A percentile compares a stretch with the other conserved stretches of the same genome.
Conservation (phyloP, 73 alveolate genomes). For the Tetrahymena borealis region DNA sequence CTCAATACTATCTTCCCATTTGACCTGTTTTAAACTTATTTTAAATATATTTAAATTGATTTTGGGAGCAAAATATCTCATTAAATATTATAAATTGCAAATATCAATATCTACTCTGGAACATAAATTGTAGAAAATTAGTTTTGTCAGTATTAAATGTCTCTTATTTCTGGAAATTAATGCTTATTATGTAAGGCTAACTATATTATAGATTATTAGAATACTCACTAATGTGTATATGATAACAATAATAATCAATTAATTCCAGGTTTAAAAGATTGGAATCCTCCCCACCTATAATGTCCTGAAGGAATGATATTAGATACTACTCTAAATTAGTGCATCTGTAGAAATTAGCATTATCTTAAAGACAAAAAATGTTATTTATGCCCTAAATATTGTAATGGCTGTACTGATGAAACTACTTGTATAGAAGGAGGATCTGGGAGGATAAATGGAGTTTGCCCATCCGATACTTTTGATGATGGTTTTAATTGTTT, state of each 20-base stretch:
- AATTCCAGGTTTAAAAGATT: background rate
- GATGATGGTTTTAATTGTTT: background rate
- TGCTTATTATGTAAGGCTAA: background rate
- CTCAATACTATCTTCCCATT: no score
- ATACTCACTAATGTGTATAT: background rate
- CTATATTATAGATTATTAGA: background rate
- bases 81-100: background rate
- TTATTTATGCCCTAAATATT: background rate
- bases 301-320: background rate
- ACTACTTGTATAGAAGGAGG: background rate
- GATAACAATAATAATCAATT: background rate
- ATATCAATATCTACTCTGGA: background rate
- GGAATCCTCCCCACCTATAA: background rate
- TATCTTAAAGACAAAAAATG: background rate
- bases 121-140: background rate
- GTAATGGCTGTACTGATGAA: background rate
- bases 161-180: background rate
- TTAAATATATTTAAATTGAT: background rate
- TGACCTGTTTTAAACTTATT: no score
- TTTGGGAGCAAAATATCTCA: background rate
- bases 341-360: background rate
- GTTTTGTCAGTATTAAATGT: background rate
- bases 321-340: background rate
- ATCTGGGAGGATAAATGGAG: background rate
- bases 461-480: background rate